Evolutionary conservation across 148 eudicot genomes (phyloP), one percentile per base, ranked within the genome.

Genomic region (Dysphania ambrosioides): DNA sequence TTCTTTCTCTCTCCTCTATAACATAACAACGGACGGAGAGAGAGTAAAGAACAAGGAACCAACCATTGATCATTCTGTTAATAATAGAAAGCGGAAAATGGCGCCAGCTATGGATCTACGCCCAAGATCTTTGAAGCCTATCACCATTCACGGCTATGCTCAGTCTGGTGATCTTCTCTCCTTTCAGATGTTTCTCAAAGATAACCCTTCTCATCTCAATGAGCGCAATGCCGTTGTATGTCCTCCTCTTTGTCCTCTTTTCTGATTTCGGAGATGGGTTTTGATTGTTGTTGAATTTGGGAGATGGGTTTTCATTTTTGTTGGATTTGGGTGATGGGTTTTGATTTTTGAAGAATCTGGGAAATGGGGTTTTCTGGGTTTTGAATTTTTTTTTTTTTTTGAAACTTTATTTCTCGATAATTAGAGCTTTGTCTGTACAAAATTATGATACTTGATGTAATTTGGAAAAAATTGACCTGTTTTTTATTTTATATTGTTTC

Each of bases 161-260:
- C 94, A 95, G 79, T 88, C 86, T 31, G 99, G 98, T 27, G 96
- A 95, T 85, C 86, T 93, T 73, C 1, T 47, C 62, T 85, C 66
- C 4, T 80, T 92, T 64, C 87, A 79, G 72, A 88, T 83, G 76
- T 68, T 92, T 69, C 89, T 95, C 35, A 84, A 79, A 24, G 83
- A 80, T 12, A 90, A 82, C 51, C 92, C 96, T 60, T 88, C 88
- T 73, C 92, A 90, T 74, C 87, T 95, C 51, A 95, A 92, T 81
- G 94, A 95, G 49, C 85, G 91, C 1, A 95, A 95, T 81, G 92
- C 99, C 47, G 92, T 95, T 71, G 97, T 95, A 87, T 77, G 89
- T 74, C 63, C 56, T 72, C 70, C 73, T 3, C 70, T 72, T 3
- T 47, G 38, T 72, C 31, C n/a, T 70, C 13, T 75, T 8, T 53